Conservation (phyloP, 2,329 filamentous ascomycete species). For the Fusarium subglutinans region DNA sequence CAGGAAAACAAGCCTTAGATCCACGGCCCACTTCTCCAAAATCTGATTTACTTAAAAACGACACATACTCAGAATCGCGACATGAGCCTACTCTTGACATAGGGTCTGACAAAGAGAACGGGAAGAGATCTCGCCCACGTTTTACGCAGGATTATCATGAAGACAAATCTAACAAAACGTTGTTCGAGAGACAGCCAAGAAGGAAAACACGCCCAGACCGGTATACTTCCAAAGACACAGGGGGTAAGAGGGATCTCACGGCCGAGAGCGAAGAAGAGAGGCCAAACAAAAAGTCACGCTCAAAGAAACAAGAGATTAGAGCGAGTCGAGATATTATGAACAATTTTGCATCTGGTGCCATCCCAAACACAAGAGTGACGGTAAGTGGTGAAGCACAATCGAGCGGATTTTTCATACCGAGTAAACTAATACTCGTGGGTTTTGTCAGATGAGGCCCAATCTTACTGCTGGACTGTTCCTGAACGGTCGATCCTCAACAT, state of each 20-base stretch:
- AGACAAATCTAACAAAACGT: neutral
- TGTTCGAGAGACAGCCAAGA: conserved; percentile 61
- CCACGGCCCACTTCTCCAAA: neutral
- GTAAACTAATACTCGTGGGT: neutral
- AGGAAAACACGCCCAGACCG: conserved; percentile 65
- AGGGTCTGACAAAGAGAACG: conserved; percentile 10
- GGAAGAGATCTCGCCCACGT: neutral
- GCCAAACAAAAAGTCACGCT: conserved; percentile 2
- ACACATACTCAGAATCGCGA: neutral
- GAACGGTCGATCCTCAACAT: conserved; percentile 44
- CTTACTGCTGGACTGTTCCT: conserved; percentile 47
- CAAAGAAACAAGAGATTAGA: conserved; percentile 44
- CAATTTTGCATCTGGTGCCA: conserved; percentile 64
- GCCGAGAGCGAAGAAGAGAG: conserved; percentile 2
- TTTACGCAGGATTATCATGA: neutral
- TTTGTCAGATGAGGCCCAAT: conserved; percentile 46
- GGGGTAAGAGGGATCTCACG: neutral
- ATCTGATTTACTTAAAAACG: neutral
- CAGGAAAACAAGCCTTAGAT: neutral
- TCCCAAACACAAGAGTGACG: conserved; percentile 52
- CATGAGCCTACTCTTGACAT: neutral
- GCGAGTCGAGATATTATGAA: conserved; percentile 60
- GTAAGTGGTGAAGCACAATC: conserved; percentile 34
- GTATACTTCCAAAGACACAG: conserved; percentile 57
- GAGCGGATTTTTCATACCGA: neutral